A percentile compares a stretch with the other conserved stretches of the same genome.
phyloP scores from a whole-genome alignment of 495 filamentous ascomycete genomes.

The Penicillium daleae region DNA sequence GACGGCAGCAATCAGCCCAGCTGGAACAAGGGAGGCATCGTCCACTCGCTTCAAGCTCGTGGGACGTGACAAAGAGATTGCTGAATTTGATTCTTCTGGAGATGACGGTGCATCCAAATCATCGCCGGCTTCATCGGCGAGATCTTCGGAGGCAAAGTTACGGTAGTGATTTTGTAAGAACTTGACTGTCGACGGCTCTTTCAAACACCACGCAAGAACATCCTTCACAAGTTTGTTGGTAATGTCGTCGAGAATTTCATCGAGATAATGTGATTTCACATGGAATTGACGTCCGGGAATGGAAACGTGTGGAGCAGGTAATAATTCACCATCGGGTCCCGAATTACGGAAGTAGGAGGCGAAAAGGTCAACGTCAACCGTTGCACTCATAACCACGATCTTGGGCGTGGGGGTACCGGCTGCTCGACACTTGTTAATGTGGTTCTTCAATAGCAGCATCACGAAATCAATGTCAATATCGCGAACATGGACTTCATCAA shows the following conservation, averaged over 20 bases:
- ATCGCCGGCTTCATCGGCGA: background rate
- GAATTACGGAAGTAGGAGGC: conserved; percentile 54
- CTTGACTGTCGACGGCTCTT: conserved; percentile 11
- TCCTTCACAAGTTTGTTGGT: conserved; percentile 22
- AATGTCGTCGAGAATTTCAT: conserved; percentile 50
- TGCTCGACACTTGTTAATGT: conserved; percentile 38
- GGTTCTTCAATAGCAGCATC: conserved; percentile 56
- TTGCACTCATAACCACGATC: conserved; percentile 64
- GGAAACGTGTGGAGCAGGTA: conserved; percentile 53
- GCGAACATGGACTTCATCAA: conserved; percentile 67
- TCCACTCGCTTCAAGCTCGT: conserved; percentile 10
- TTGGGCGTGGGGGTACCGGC: conserved; percentile 48
- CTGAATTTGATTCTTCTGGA: background rate
- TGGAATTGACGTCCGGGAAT: conserved; percentile 61
- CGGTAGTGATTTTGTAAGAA: conserved; percentile 18
- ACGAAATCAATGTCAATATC: conserved; percentile 59
- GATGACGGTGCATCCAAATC: background rate
- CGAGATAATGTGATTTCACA: conserved; percentile 56
- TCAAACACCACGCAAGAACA: conserved; percentile 27
- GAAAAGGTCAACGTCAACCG: conserved; percentile 59
- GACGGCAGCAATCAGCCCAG: conserved; percentile 49
- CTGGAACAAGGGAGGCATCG: conserved; percentile 53
- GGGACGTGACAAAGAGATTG: background rate
- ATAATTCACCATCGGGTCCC: conserved; percentile 27
- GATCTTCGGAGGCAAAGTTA: background rate